These are phyloP conservation scores for Lyophyllum decastes DNA, from an alignment of 768 basidiomycete genomes.

Conservation along the genomic window DNA sequence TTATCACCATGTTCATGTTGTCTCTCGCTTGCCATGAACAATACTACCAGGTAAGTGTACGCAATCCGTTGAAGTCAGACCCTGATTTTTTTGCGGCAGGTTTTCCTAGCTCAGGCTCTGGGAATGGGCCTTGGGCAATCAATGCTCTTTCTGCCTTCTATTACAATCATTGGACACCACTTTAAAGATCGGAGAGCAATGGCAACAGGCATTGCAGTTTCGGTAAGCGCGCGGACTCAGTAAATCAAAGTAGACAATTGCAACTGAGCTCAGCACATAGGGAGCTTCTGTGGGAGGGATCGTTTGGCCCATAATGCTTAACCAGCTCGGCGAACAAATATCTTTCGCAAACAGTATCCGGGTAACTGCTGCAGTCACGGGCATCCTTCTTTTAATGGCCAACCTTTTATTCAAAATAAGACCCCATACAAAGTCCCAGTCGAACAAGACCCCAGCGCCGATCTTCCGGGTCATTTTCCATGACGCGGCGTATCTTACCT, in stretches of 20 bases:
- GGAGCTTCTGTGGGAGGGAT: constrained; percentile 52
- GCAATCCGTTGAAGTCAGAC: not conserved
- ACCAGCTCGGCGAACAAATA: constrained; percentile 27
- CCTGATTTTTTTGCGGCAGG: constrained; percentile 24
- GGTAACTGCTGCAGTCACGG: constrained; percentile 32
- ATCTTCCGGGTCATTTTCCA: constrained; percentile 31
- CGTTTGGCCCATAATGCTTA: constrained; percentile 52
- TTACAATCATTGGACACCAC: constrained; percentile 47
- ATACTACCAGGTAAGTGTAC: constrained; percentile 42
- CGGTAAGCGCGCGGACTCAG: constrained; percentile 36
- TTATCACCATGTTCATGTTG: constrained; percentile 43
- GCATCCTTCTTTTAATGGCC: constrained; percentile 25
- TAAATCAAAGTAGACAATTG: too few species aligned
- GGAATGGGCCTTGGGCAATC: constrained; percentile 55
- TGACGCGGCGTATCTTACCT: constrained; percentile 38
- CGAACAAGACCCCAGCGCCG: constrained; percentile 13
- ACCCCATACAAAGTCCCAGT: too few species aligned
- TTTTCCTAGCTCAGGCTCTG: constrained; percentile 58
- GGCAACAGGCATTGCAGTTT: constrained; percentile 38
- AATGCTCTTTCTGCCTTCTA: constrained; percentile 50
- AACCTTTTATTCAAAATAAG: too few species aligned
- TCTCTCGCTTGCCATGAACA: constrained; percentile 40
- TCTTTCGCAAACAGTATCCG: constrained; percentile 38
- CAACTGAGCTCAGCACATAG: constrained; percentile 16
- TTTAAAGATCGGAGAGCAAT: constrained; percentile 41